Evolutionary conservation across 2,329 filamentous ascomycete genomes (phyloP), one percentile per base, ranked within the genome.

Genomic region (Paecilomyces sp.): DNA sequence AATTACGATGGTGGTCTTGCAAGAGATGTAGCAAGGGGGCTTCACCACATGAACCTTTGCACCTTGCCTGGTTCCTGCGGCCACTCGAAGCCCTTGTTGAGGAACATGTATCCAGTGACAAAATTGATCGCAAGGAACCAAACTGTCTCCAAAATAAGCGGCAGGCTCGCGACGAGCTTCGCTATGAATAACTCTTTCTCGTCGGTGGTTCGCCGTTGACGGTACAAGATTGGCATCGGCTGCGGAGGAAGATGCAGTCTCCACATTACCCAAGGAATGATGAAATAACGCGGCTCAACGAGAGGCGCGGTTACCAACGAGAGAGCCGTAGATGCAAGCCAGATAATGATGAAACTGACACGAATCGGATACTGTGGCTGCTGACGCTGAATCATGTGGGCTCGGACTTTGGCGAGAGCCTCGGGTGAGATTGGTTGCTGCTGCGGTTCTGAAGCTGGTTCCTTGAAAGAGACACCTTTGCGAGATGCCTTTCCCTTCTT

Each of bases 281-380:
- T 95, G 74, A 96, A 96, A 75, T 99, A 99, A 13, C 94, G 85
- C 13, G 94, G 94, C 73, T 99, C 94, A 9, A 99, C 93, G 0
- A 99, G 83, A 0, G 94, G 92, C 0, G 94, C 92, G 0, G 91
- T 94, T 58, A 96, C 78, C 12, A 99, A 83, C 0, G 90, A 93
- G 3, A 96, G 80, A 0, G 88, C 70, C 0, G 92, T 92, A 0
- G 92, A 83, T 3, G 86, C 76, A 7, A 96, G 72, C 80, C 83
- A 88, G 31, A 87, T 74, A 24, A 87, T 69, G 12, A 85, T 74
- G 65, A 86, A 87, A 66, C 80, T 82, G 51, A 77, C 76, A 22
- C 72, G 72, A 2, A 74, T 69, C 12, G 66, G 57, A n/a, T 64
- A 57, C 30, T 70, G 63, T 3, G 70, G 62, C 53, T 64, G 65